These are phyloP conservation scores for Alternaria metachromatica DNA, from an alignment of 2,329 filamentous ascomycete genomes.

Conservation along the genomic window DNA sequence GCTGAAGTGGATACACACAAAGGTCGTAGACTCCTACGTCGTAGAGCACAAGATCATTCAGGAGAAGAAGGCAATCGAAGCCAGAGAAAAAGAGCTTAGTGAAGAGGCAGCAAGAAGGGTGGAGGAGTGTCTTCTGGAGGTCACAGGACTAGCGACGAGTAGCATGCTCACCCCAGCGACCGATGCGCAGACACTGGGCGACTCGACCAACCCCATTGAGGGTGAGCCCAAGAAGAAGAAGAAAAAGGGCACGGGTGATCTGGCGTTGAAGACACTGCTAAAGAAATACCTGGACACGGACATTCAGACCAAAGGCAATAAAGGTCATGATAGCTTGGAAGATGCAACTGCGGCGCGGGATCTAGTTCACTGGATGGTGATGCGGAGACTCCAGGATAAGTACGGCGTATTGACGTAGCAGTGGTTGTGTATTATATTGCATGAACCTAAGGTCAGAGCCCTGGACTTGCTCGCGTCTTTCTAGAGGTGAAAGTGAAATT, in stretches of 20 bases:
- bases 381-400: slow-evolving; percentile 3
- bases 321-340: slow-evolving; percentile 87
- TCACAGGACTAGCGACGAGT: neutral
- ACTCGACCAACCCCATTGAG: neutral
- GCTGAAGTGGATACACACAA: slow-evolving; percentile 58
- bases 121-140: neutral
- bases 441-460: no score
- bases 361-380: slow-evolving; percentile 80
- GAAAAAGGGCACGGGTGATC: slow-evolving; percentile 6
- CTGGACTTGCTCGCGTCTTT: neutral
- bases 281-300: slow-evolving; percentile 83
- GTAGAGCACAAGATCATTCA: slow-evolving; percentile 17
- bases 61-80: slow-evolving; percentile 13
- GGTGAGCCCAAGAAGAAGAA: slow-evolving; percentile 5
- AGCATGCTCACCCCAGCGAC: neutral
- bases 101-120: neutral
- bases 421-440: no score
- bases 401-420: no score
- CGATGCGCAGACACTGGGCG: neutral
- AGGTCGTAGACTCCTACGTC: slow-evolving; percentile 55
- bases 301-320: slow-evolving; percentile 74
- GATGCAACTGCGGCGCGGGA: slow-evolving; percentile 89
- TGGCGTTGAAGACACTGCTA: slow-evolving; percentile 75
- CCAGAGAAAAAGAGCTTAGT: neutral
- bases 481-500: neutral